Conservation (phyloP, 441 rosid species). For the Gossypium laxum region DNA sequence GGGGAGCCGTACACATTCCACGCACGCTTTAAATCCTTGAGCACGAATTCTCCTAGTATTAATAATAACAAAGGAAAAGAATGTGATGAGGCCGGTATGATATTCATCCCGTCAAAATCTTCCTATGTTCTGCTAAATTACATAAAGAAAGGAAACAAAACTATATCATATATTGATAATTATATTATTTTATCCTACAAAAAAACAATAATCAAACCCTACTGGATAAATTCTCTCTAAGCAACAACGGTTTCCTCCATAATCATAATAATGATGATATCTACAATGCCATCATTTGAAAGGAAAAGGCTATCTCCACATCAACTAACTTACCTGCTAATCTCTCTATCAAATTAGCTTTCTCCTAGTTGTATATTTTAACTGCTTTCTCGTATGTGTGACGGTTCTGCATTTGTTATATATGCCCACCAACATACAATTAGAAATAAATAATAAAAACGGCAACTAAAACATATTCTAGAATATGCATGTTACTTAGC, state of each 20-base stretch:
- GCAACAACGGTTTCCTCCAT: slow-evolving; percentile 16
- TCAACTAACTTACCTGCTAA: slow-evolving; percentile 13
- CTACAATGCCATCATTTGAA: not conserved
- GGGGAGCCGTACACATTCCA: no score
- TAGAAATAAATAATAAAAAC: not conserved
- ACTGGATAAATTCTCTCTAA: not conserved
- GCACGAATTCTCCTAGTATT: no score
- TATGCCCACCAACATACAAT: slow-evolving; percentile 2
- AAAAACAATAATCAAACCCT: slow-evolving; percentile 20
- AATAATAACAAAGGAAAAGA: slow-evolving; percentile 4
- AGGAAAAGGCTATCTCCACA: not conserved
- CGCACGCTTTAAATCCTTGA: no score
- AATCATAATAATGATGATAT: slow-evolving; percentile 15
- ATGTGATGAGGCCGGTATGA: slow-evolving; percentile 24
- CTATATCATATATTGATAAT: not conserved
- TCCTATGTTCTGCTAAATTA: slow-evolving; percentile 43
- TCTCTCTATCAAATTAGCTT: slow-evolving; percentile 23
- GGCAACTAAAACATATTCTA: not conserved
- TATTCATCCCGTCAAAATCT: slow-evolving; percentile 35
- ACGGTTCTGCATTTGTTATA: slow-evolving; percentile 52
- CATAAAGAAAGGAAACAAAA: slow-evolving; percentile 1
- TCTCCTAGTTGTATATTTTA: slow-evolving; percentile 70
- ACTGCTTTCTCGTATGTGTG: slow-evolving; percentile 77
- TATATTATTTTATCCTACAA: slow-evolving; percentile 2
- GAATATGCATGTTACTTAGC: not conserved